phyloP scores from a whole-genome alignment of 768 basidiomycete genomes.

The Lactarius sanguifluus region DNA sequence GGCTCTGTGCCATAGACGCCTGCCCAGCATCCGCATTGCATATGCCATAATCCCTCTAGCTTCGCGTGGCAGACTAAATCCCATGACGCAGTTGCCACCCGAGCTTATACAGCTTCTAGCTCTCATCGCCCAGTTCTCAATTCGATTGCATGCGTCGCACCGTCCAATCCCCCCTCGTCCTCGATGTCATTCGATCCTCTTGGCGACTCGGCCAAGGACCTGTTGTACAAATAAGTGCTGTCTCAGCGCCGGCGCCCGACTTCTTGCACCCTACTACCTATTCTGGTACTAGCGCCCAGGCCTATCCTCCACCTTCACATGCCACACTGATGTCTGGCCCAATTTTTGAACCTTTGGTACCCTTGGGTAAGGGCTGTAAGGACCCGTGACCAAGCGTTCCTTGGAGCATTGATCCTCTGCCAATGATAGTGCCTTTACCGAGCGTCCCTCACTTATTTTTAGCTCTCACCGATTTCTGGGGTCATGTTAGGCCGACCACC shows the following conservation, averaged over 20 bases:
- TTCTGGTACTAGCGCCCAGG: not conserved
- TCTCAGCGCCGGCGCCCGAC: not conserved
- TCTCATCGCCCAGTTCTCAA: not conserved
- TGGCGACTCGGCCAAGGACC: not conserved
- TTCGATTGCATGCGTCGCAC: slow-evolving; percentile 2
- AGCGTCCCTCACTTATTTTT: slow-evolving; percentile 13
- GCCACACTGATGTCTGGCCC: slow-evolving; percentile 7
- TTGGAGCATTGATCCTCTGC: not conserved
- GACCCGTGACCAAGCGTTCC: slow-evolving; percentile 12
- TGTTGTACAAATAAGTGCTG: not conserved
- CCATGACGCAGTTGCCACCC: slow-evolving; percentile 1
- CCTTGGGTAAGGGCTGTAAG: not conserved
- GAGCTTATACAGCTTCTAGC: not conserved
- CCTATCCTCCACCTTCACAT: not conserved
- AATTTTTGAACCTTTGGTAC: not conserved
- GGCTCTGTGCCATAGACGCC: no score
- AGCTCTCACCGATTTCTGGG: slow-evolving; percentile 2
- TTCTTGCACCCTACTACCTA: not conserved
- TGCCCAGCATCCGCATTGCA: not conserved
- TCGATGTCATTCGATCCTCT: not conserved
- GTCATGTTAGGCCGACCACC: slow-evolving; percentile 7
- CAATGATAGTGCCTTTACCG: slow-evolving; percentile 7
- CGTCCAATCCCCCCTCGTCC: not conserved
- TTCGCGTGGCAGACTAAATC: not conserved
- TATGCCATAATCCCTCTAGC: not conserved